phyloP scores from a whole-genome alignment of 148 eudicot genomes.

The Chenopodium suecicum region DNA sequence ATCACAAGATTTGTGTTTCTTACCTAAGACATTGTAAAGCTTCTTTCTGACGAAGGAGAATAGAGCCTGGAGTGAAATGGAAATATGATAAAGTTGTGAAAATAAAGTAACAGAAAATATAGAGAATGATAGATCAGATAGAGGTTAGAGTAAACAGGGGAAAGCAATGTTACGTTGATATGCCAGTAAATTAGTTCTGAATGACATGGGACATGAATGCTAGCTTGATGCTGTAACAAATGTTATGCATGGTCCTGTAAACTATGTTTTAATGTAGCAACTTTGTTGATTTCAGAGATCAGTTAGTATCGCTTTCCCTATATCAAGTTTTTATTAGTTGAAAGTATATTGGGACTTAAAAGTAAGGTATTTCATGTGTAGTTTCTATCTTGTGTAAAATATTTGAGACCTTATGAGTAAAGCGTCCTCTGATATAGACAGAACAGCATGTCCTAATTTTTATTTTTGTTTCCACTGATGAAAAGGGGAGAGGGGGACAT shows the following conservation, averaged over 20 bases:
- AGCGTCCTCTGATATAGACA: neutral
- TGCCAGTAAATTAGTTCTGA: neutral
- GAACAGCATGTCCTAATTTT: neutral
- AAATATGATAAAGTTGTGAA: neutral
- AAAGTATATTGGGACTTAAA: neutral
- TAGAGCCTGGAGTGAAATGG: slow-evolving; percentile 3
- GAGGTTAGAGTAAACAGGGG: neutral
- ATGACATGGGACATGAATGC: neutral
- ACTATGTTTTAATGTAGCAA: neutral
- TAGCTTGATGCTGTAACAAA: neutral
- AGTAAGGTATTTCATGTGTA: neutral
- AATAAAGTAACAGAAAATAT: too few relatives aligned
- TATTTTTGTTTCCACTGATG: too few relatives aligned
- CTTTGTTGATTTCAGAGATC: neutral
- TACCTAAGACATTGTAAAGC: neutral
- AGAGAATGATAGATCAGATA: neutral
- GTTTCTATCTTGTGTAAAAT: neutral
- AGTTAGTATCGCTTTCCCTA: neutral
- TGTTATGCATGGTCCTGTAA: neutral
- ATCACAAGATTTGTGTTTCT: neutral
- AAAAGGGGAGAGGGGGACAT: neutral
- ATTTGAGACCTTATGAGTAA: neutral
- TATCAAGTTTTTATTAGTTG: neutral
- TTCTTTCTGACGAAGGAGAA: neutral
- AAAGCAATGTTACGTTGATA: neutral